Percentiles rank a stretch among this genome's conserved stretches.
phyloP scores from a whole-genome alignment of 495 filamentous ascomycete genomes.

The Penicillium canescens region DNA sequence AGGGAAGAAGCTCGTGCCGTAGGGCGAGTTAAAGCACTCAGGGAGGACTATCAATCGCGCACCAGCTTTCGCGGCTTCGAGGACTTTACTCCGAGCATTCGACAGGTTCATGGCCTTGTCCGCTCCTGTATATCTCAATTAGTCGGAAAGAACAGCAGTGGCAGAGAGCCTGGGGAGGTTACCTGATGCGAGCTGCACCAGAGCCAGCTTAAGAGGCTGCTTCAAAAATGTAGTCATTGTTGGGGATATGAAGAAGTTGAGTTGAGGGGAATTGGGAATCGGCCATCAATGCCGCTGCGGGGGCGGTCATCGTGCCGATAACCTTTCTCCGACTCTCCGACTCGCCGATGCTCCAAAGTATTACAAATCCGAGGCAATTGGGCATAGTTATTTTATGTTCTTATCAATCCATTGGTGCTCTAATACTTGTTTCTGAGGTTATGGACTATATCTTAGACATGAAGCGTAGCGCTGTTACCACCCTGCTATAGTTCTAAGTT shows the following conservation, averaged over 20 bases:
- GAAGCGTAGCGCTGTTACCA: too few relatives aligned
- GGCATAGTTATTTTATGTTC: too few relatives aligned
- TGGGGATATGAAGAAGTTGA: neutral
- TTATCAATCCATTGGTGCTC: too few relatives aligned
- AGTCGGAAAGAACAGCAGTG: neutral
- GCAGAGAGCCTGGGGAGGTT: neutral
- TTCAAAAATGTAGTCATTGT: slow-evolving; percentile 60
- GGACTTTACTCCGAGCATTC: slow-evolving; percentile 77
- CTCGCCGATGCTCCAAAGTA: neutral
- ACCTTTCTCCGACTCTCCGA: neutral
- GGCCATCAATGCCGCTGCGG: slow-evolving; percentile 2
- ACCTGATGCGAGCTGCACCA: slow-evolving; percentile 79
- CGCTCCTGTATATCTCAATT: slow-evolving; percentile 47
- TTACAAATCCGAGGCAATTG: too few relatives aligned
- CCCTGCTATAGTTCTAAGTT: too few relatives aligned
- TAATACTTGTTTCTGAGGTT: too few relatives aligned
- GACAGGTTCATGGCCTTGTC: slow-evolving; percentile 85
- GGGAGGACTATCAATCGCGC: slow-evolving; percentile 64
- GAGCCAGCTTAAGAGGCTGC: slow-evolving; percentile 76
- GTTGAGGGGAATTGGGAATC: neutral
- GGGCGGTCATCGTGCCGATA: slow-evolving; percentile 6
- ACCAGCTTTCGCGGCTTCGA: slow-evolving; percentile 73
- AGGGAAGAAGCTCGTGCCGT: slow-evolving; percentile 88
- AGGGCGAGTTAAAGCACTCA: slow-evolving; percentile 98
- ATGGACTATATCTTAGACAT: too few relatives aligned